Conservation (phyloP, 2,329 filamentous ascomycete species). For the Hymenoscyphus occultus region DNA sequence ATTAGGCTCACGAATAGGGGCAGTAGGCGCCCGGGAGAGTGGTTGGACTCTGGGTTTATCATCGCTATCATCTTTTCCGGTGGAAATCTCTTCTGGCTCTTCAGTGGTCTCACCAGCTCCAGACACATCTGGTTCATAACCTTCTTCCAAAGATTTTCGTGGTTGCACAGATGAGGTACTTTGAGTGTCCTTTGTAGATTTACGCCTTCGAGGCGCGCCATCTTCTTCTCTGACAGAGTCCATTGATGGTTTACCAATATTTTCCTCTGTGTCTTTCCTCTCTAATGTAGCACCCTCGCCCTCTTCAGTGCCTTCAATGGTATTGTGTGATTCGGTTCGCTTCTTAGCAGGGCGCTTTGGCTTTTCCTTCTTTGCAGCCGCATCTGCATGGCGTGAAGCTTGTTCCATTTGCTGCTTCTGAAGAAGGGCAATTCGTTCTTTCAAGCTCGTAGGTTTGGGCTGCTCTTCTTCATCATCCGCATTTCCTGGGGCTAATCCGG, state of each 20-base stretch:
- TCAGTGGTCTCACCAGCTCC: slow-evolving; percentile 63
- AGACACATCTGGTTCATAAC: slow-evolving; percentile 64
- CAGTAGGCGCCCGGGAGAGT: slow-evolving; percentile 40
- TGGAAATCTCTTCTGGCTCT: slow-evolving; percentile 52
- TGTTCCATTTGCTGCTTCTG: slow-evolving; percentile 94
- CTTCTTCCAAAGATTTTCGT: slow-evolving; percentile 50
- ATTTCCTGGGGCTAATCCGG: slow-evolving; percentile 53
- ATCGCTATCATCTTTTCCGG: slow-evolving; percentile 72
- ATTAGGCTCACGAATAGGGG: slow-evolving; percentile 39
- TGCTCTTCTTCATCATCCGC: slow-evolving; percentile 65
- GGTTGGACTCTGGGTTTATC: slow-evolving; percentile 44
- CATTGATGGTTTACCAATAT: slow-evolving; percentile 47
- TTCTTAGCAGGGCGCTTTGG: slow-evolving; percentile 75
- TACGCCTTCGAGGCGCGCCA: slow-evolving; percentile 48
- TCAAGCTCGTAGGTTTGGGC: slow-evolving; percentile 88
- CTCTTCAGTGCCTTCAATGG: slow-evolving; percentile 38
- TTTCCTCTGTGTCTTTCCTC: slow-evolving; percentile 48
- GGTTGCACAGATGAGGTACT: slow-evolving; percentile 25
- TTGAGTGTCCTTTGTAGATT: slow-evolving; percentile 47
- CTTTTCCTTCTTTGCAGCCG: slow-evolving; percentile 79
- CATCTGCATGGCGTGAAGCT: slow-evolving; percentile 76
- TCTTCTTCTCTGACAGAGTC: slow-evolving; percentile 44
- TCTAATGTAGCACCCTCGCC: slow-evolving; percentile 42
- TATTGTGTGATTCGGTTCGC: slow-evolving; percentile 49
- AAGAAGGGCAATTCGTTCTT: slow-evolving; percentile 89